phyloP scores from a whole-genome alignment of 2,329 filamentous ascomycete species.

The Xenosphaeropsis pyriputrescens region DNA sequence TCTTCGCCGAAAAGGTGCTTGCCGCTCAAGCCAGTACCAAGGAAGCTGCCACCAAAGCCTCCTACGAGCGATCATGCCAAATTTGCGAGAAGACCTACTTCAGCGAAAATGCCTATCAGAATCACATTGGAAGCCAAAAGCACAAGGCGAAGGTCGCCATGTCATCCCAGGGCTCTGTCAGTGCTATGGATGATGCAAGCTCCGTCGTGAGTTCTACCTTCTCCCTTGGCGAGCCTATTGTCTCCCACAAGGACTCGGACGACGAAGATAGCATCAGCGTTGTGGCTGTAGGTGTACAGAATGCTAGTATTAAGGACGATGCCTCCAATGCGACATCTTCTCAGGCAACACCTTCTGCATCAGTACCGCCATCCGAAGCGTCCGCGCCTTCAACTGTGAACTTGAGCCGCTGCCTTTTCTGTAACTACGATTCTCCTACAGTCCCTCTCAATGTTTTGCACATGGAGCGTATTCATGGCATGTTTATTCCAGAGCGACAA shows the following conservation, averaged over 20 bases:
- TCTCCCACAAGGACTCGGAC: slow-evolving; percentile 32
- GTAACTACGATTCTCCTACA: slow-evolving; percentile 70
- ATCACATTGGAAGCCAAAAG: slow-evolving; percentile 83
- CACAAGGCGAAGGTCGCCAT: slow-evolving; percentile 58
- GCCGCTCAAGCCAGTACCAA: slow-evolving; percentile 75
- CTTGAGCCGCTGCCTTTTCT: slow-evolving; percentile 62
- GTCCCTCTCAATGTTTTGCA: slow-evolving; percentile 66
- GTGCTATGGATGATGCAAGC: slow-evolving; percentile 51
- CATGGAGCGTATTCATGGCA: slow-evolving; percentile 86
- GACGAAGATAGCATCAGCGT: slow-evolving; percentile 63
- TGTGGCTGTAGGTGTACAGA: slow-evolving; percentile 65
- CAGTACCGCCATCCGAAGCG: slow-evolving; percentile 19
- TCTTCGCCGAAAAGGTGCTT: slow-evolving; percentile 91
- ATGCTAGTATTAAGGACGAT: slow-evolving; percentile 32
- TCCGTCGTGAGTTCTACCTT: slow-evolving; percentile 87
- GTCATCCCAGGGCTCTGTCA: slow-evolving; percentile 20
- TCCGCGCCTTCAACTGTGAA: slow-evolving; percentile 23
- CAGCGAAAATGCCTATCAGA: slow-evolving; percentile 90
- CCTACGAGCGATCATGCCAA: slow-evolving; percentile 72
- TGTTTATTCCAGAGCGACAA: slow-evolving; percentile 85
- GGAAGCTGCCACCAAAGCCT: slow-evolving; percentile 74
- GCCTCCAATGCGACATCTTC: slow-evolving; percentile 9
- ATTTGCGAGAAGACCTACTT: slow-evolving; percentile 86
- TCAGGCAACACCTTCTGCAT: slow-evolving; percentile 9
- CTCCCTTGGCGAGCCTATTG: slow-evolving; percentile 62